Conservation (phyloP, 352 stramenopile genomes). For the Discostella stelligera region DNA sequence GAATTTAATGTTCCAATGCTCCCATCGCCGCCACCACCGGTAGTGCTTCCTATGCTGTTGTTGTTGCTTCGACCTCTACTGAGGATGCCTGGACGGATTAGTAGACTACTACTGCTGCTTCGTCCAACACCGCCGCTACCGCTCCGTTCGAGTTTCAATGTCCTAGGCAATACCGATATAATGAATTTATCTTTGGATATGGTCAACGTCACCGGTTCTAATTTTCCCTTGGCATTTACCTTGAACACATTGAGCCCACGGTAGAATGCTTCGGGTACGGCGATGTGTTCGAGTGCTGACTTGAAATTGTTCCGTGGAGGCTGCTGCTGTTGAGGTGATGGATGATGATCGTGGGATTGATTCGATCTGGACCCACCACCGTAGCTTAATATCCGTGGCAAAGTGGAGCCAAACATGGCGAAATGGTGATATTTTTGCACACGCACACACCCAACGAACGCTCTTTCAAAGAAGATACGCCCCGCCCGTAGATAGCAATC, state of each 20-base stretch:
- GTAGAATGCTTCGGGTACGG: constrained; percentile 28
- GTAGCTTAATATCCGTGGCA: background rate
- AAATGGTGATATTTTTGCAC: background rate
- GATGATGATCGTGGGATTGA: background rate
- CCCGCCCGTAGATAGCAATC: too few relatives aligned
- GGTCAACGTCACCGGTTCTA: constrained; percentile 37
- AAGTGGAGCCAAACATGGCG: background rate
- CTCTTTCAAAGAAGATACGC: too few relatives aligned
- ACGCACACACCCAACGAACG: background rate
- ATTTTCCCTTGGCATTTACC: constrained; percentile 37
- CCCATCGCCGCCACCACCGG: constrained; percentile 6
- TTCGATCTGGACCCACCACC: background rate
- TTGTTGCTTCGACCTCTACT: constrained; percentile 26
- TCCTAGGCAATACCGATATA: constrained; percentile 37
- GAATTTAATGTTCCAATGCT: constrained; percentile 19
- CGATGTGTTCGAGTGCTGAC: constrained; percentile 43
- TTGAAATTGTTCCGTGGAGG: constrained; percentile 36
- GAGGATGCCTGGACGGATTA: constrained; percentile 38
- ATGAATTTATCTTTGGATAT: constrained; percentile 49
- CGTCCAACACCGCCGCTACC: background rate
- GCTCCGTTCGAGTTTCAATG: constrained; percentile 17
- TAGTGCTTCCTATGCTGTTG: constrained; percentile 16
- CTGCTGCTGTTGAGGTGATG: constrained; percentile 3
- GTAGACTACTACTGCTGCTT: background rate
- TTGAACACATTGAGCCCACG: constrained; percentile 44